phyloP scores from a whole-genome alignment of 1,284 basidiomycete genomes.

The Cutaneotrichosporon sp. region DNA sequence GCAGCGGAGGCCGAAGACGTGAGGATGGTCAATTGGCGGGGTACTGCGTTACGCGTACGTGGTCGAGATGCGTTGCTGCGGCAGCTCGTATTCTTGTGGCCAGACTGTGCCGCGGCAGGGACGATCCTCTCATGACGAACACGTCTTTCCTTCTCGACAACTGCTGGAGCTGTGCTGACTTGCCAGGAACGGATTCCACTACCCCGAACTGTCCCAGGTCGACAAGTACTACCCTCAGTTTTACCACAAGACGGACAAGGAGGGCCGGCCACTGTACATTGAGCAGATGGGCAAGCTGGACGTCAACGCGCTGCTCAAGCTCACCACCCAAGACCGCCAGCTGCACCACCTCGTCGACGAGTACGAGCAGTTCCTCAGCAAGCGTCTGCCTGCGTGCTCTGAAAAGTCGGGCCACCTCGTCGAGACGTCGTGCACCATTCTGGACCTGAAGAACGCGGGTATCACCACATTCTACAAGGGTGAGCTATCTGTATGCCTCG shows the following conservation, averaged over 20 bases:
- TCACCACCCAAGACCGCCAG: conserved; percentile 83
- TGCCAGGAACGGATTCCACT: conserved; percentile 70
- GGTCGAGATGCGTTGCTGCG: too few relatives aligned
- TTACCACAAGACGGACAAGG: conserved; percentile 95
- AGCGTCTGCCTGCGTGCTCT: conserved; percentile 75
- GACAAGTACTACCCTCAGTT: conserved; percentile 93
- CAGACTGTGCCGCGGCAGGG: too few relatives aligned
- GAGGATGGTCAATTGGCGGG: too few relatives aligned
- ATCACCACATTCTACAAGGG: conserved; percentile 74
- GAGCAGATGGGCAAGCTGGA: conserved; percentile 89
- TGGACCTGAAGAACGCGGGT: conserved; percentile 81
- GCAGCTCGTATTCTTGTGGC: too few relatives aligned
- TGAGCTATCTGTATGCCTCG: conserved; percentile 16
- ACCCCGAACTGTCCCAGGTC: conserved; percentile 75
- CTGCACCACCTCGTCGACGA: conserved; percentile 84
- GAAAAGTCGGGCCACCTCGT: conserved; percentile 70
- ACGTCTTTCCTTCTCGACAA: background rate
- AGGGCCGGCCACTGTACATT: conserved; percentile 92
- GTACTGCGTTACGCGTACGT: too few relatives aligned
- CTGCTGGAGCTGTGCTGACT: background rate
- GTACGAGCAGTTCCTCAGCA: conserved; percentile 81
- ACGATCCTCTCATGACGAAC: background rate
- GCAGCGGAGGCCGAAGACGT: too few relatives aligned
- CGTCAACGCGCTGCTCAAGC: conserved; percentile 70
- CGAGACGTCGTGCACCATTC: conserved; percentile 97